These are phyloP conservation scores for Entomortierella chlamydospora DNA, from an alignment of 192 early-diverging fungal genomes.

Conservation along the genomic window DNA sequence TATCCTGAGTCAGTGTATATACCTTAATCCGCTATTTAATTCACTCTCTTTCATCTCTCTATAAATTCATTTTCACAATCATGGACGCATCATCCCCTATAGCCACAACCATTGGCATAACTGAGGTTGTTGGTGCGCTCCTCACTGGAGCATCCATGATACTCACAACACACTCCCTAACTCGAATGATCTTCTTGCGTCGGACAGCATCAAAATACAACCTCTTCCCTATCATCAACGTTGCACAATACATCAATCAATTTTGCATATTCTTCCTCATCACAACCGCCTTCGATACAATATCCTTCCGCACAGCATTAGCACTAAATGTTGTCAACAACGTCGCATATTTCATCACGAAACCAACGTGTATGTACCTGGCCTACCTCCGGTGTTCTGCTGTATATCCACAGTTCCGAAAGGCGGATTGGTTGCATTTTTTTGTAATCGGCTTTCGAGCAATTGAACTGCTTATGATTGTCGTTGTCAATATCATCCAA, in stretches of 20 bases:
- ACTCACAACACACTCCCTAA: slow-evolving; percentile 44
- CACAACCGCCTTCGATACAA: slow-evolving; percentile 10
- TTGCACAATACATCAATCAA: slow-evolving; percentile 51
- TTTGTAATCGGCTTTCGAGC: slow-evolving; percentile 41
- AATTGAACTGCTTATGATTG: slow-evolving; percentile 32
- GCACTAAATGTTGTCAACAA: slow-evolving; percentile 55
- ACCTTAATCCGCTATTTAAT: too few species aligned
- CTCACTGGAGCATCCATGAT: slow-evolving; percentile 48
- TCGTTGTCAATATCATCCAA: slow-evolving; percentile 43
- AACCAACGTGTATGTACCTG: slow-evolving; percentile 51
- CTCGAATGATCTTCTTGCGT: slow-evolving; percentile 47
- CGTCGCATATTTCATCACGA: slow-evolving; percentile 52
- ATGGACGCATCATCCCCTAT: slow-evolving; percentile 30
- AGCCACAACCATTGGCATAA: slow-evolving; percentile 18
- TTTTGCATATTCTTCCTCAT: slow-evolving; percentile 45
- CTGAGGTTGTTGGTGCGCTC: slow-evolving; percentile 42
- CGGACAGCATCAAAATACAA: slow-evolving; percentile 40
- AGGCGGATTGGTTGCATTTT: slow-evolving; percentile 33
- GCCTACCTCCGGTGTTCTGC: slow-evolving; percentile 52
- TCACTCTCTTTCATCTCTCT: not conserved
- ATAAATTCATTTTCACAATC: not conserved
- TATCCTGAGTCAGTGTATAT: too few species aligned
- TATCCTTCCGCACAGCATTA: slow-evolving; percentile 19
- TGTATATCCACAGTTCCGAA: slow-evolving; percentile 35
- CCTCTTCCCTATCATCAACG: slow-evolving; percentile 57